phyloP scores from a whole-genome alignment of 2,329 filamentous ascomycete genomes.

The Didymosphaeria variabile region DNA sequence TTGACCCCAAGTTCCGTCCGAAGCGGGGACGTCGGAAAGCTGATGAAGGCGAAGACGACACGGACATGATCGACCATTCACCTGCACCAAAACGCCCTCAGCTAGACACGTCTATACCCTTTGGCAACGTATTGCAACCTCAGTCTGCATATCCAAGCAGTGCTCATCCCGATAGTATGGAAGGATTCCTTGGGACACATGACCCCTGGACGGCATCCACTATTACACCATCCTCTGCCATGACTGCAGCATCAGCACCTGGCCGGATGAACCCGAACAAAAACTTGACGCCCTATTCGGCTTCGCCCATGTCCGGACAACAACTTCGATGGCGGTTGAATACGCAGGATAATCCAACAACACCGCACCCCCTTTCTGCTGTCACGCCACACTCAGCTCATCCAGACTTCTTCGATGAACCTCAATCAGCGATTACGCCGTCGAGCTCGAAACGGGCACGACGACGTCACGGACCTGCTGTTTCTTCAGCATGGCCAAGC shows the following conservation, averaged over 20 bases:
- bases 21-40: slow-evolving; percentile 70
- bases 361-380: slow-evolving; percentile 80
- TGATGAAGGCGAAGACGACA: slow-evolving; percentile 64
- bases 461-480: slow-evolving; percentile 80
- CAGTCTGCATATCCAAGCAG: slow-evolving; percentile 63
- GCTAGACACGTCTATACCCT: slow-evolving; percentile 62
- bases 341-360: slow-evolving; percentile 69
- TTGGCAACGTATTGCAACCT: slow-evolving; percentile 48
- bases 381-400: slow-evolving; percentile 70
- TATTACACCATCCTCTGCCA: slow-evolving; percentile 49
- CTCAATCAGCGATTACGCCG: slow-evolving; percentile 77
- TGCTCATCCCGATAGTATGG: slow-evolving; percentile 65
- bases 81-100: slow-evolving; percentile 67
- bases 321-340: slow-evolving; percentile 61
- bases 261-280: slow-evolving; percentile 44
- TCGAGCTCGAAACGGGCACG: slow-evolving; percentile 59
- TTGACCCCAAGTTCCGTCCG: slow-evolving; percentile 77
- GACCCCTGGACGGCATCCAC: slow-evolving; percentile 59
- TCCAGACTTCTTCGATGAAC: slow-evolving; percentile 65
- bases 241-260: slow-evolving; percentile 47
- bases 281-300: slow-evolving; percentile 52
- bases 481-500: slow-evolving; percentile 89
- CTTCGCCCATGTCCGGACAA: slow-evolving; percentile 53
- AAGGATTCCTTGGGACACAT: slow-evolving; percentile 50
- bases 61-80: slow-evolving; percentile 57